A percentile compares a stretch with the other conserved stretches of the same genome.
Evolutionary conservation across 2,329 filamentous ascomycete genomes (phyloP).

Genomic region (Byssothecium circinans): DNA sequence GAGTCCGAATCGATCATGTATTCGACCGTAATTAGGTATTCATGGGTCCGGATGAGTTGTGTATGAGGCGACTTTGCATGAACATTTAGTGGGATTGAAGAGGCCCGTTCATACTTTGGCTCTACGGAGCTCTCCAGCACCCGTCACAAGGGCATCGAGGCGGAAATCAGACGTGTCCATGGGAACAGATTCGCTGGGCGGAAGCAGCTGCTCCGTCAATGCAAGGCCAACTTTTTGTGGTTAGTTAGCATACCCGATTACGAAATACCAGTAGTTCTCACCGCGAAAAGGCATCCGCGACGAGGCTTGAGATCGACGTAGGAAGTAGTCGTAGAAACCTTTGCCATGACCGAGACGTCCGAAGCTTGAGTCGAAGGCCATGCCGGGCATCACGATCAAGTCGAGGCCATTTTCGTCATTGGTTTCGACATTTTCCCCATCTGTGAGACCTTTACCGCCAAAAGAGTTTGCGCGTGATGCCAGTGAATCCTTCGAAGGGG

Average conservation of each 20-base stretch:
- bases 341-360: constrained; percentile 88
- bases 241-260: constrained; percentile 38
- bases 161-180: constrained; percentile 75
- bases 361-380: constrained; percentile 80
- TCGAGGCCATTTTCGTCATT: constrained; percentile 61
- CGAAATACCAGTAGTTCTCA: constrained; percentile 47
- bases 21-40: constrained; percentile 6
- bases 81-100: constrained; percentile 1
- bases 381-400: constrained; percentile 86
- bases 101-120: constrained; percentile 13
- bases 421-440: constrained; percentile 37
- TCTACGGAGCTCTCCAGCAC: constrained; percentile 60
- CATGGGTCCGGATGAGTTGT: constrained; percentile 6
- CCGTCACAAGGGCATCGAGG: constrained; percentile 75
- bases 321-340: constrained; percentile 94
- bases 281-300: constrained; percentile 61
- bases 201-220: constrained; percentile 81
- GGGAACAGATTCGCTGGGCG: constrained; percentile 66
- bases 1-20: background rate
- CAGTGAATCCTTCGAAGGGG: constrained; percentile 68
- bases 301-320: constrained; percentile 68
- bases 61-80: background rate
- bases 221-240: constrained; percentile 69
- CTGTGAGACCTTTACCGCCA: constrained; percentile 58
- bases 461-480: constrained; percentile 71